Percentiles rank a stretch among this genome's conserved stretches.
phyloP scores from a whole-genome alignment of 78 protist species.

The Anaeramoeba flamelloides region DNA sequence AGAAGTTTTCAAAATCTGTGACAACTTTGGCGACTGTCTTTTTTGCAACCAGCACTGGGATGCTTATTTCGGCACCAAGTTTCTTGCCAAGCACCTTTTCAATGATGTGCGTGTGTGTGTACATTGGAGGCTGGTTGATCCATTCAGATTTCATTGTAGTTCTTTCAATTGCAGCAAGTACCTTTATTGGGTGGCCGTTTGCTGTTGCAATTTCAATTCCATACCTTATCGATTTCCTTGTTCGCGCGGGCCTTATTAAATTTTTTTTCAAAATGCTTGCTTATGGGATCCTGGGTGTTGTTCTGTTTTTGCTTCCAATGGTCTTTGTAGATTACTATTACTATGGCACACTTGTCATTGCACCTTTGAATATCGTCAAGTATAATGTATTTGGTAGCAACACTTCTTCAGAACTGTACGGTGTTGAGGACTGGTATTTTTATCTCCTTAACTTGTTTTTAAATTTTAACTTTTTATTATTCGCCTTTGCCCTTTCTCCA shows the following conservation, averaged over 20 bases:
- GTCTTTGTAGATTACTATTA: conserved; percentile 33
- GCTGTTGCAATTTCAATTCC: conserved; percentile 27
- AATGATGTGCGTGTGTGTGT: no score
- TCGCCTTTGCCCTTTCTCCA: conserved; percentile 6
- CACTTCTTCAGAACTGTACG: conserved; percentile 40
- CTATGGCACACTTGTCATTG: conserved; percentile 31
- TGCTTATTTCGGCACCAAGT: no score
- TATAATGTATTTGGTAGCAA: conserved; percentile 31
- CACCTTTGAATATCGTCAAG: conserved; percentile 35
- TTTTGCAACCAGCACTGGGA: no score
- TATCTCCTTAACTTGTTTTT: conserved; percentile 38
- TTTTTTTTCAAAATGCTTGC: not conserved
- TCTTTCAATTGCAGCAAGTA: conserved; percentile 17
- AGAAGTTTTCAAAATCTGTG: no score
- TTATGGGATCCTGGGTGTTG: not conserved
- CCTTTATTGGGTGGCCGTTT: conserved; percentile 61
- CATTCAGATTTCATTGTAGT: no score
- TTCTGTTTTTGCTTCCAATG: conserved; percentile 14
- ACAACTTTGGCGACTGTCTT: no score
- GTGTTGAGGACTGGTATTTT: conserved; percentile 36
- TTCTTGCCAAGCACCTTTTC: no score
- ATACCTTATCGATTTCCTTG: conserved; percentile 26
- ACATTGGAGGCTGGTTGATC: no score
- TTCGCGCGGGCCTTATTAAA: conserved; percentile 14
- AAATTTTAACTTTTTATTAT: conserved; percentile 38